Conservation (phyloP, 2,329 filamentous ascomycete genomes). For the Phoma sp. region DNA sequence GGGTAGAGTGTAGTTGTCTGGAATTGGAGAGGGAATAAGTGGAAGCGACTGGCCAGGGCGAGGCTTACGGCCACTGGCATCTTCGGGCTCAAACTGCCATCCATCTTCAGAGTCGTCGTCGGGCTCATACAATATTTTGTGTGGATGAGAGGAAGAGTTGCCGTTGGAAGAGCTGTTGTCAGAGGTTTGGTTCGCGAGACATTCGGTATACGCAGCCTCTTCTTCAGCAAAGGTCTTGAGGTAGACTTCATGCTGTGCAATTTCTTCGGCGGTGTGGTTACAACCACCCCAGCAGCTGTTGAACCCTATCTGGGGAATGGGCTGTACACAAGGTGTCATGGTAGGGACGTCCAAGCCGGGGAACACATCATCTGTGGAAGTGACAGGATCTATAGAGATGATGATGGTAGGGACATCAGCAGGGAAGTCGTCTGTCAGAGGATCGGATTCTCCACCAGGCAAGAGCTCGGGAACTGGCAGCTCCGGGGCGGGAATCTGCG, state of each 20-base stretch:
- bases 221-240: constrained; percentile 2
- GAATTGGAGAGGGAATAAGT: constrained; percentile 3
- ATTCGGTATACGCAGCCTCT: background rate
- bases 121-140: background rate
- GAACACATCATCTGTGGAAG: background rate
- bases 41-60: constrained; percentile 2
- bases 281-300: constrained; percentile 10
- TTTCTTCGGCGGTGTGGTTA: constrained; percentile 7
- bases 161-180: background rate
- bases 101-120: background rate
- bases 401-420: background rate
- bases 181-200: background rate
- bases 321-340: background rate
- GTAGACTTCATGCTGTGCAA: constrained; percentile 6
- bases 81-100: background rate
- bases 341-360: background rate
- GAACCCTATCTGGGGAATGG: constrained; percentile 7
- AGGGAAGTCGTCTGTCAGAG: background rate
- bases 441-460: no score
- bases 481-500: background rate
- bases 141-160: no score
- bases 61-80: constrained; percentile 4
- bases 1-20: background rate
- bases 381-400: background rate
- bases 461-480: background rate